Percentiles rank a stretch among this genome's conserved stretches.
These are phyloP conservation scores for Ceriops zippeliana DNA, from an alignment of 345 rosid genomes.

Conservation along the genomic window DNA sequence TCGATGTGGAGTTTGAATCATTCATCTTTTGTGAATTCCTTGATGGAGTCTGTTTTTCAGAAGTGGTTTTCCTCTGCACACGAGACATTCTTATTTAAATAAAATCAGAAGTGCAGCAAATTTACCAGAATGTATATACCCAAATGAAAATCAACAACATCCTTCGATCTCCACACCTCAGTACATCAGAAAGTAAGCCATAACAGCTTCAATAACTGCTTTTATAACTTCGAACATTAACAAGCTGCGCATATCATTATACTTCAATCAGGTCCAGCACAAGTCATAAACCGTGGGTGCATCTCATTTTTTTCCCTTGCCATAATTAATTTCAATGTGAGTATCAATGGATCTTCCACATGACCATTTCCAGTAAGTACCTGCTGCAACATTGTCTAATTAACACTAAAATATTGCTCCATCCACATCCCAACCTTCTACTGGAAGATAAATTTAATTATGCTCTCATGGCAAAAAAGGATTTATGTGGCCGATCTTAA, in stretches of 20 bases:
- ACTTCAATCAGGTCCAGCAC: too few species aligned
- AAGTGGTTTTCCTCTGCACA: conserved; percentile 71
- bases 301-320: too few species aligned
- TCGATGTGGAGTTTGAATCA: conserved; percentile 31
- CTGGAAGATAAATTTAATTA: too few species aligned
- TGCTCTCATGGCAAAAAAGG: too few species aligned
- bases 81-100: neutral
- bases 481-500: too few species aligned
- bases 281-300: too few species aligned
- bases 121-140: neutral
- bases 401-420: too few species aligned
- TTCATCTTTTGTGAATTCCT: conserved; percentile 49
- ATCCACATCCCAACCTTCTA: too few species aligned
- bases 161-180: neutral
- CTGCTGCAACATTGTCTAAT: too few species aligned
- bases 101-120: neutral
- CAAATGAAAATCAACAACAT: neutral
- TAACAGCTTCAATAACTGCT: neutral
- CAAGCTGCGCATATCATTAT: neutral
- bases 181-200: neutral
- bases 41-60: conserved; percentile 42
- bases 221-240: neutral
- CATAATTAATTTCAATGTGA: too few species aligned
- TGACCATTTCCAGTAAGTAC: too few species aligned
- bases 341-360: too few species aligned